Base-by-base conservation (phyloP, 192 early-diverging fungal species). In the Chytriomyces sp. region DNA sequence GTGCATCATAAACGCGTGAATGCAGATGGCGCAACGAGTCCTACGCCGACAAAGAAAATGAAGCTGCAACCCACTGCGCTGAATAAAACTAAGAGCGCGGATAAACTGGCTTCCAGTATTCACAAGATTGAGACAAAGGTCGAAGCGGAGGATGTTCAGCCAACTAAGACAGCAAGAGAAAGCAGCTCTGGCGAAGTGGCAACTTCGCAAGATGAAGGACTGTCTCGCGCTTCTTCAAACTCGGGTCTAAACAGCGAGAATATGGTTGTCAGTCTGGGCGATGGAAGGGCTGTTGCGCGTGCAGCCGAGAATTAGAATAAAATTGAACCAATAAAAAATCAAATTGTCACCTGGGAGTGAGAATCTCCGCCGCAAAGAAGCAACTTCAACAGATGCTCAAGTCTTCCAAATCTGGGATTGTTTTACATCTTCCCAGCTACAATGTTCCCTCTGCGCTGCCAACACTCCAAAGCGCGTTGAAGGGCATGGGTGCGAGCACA, bases 381-480 rank as follows among this genome's bases (percentile, higher is more conserved):
- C 35, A 35, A 20, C 67, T 13, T 13, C 63, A 26, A 35, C 1
- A 46, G 8, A 73, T 73, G 72, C 61, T 73, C 0, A 73, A 73
- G 45, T 44, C 72, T 7, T 62, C 72, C n/a, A 73, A 63, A 73
- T 73, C 72, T 1, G 18, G 28, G 8, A 73, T 45, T n/a, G 45
- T 43, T 7, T 28, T 6, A 7, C 23, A 73, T 63, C 61, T 73
- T 10, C 72, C 72, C 10, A 63, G 10, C 10, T 62, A 62, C 45
- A 67, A 67, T 23, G 63, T 61, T 20, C 72, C 72, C 10, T 57
- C 72, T 7, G 50, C 72, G 7, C 72, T 73, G 18, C 72, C 72
- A 18, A 44, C 60, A 9, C 61, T 73, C 8, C 57, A 73, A 47
- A 73, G 45, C 9, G 61, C 72, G 44, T 44, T 73, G 2, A 61